Evolutionary conservation across 2,329 filamentous ascomycete genomes (phyloP).

Genomic region (Trichoderma cornu-damae): DNA sequence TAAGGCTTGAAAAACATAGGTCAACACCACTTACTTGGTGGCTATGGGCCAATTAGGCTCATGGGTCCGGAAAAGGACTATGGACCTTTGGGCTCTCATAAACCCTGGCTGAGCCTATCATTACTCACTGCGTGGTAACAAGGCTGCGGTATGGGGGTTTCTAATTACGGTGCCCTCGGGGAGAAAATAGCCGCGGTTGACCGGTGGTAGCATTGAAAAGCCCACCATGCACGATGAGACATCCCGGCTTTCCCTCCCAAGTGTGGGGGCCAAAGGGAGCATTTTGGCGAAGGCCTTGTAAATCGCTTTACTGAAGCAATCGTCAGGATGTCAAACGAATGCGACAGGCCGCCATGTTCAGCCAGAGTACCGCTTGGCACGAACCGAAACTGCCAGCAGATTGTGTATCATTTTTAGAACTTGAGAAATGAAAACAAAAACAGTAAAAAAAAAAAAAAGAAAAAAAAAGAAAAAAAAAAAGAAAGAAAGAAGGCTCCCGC

Average conservation of each 20-base stretch:
- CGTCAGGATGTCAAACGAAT: neutral
- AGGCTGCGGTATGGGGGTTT: neutral
- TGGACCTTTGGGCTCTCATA: constrained; percentile 3
- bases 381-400: neutral
- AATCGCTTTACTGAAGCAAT: neutral
- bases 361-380: neutral
- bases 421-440: neutral
- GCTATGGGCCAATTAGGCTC: constrained; percentile 10
- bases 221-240: neutral
- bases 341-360: neutral
- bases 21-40: neutral
- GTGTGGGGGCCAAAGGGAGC: neutral
- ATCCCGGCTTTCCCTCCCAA: constrained; percentile 1
- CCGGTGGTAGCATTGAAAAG: neutral
- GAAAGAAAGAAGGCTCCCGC: neutral
- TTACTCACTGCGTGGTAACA: neutral
- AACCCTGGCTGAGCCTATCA: constrained; percentile 7
- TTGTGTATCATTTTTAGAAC: neutral
- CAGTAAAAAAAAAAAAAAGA: neutral
- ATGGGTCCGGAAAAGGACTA: neutral
- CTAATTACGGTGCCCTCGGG: neutral
- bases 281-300: neutral
- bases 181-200: neutral
- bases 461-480: neutral
- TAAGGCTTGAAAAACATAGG: neutral